A percentile compares a stretch with the other conserved stretches of the same genome.
Evolutionary conservation across 163 green algal genomes (phyloP).

Genomic region (Chlamydomonas reinhardtii): DNA sequence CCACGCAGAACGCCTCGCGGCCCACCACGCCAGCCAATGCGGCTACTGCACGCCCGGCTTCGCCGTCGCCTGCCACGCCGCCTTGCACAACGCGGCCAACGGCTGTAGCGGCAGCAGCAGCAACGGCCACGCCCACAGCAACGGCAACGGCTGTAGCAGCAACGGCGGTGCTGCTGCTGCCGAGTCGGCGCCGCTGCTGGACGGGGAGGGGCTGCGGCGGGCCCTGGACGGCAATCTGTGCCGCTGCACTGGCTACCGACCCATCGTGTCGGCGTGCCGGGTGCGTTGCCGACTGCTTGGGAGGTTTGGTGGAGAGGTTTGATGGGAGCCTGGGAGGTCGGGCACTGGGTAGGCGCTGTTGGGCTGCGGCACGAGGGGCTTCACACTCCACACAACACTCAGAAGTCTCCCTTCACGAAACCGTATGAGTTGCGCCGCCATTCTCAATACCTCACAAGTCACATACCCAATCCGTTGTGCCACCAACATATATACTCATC

Average conservation of each 20-base stretch:
- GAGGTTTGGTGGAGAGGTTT: no score
- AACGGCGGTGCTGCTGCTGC: background rate
- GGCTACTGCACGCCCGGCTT: slow-evolving; percentile 87
- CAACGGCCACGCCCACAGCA: background rate
- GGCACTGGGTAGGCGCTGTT: no score
- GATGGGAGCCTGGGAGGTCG: no score
- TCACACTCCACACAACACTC: no score
- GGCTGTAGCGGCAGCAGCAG: background rate
- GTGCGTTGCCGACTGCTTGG: slow-evolving; percentile 20
- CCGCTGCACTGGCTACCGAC: slow-evolving; percentile 85
- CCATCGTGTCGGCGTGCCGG: slow-evolving; percentile 83
- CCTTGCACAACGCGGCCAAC: slow-evolving; percentile 48
- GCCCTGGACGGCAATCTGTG: slow-evolving; percentile 82
- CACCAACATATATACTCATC: no score
- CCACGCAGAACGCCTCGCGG: slow-evolving; percentile 66
- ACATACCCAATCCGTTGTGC: no score
- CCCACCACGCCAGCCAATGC: slow-evolving; percentile 79
- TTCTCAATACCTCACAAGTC: no score
- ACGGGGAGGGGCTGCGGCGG: slow-evolving; percentile 6
- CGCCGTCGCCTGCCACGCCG: slow-evolving; percentile 66
- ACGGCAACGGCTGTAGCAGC: background rate
- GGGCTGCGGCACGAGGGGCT: no score
- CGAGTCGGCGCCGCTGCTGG: background rate
- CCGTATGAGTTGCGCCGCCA: no score
- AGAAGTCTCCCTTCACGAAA: no score